Evolutionary conservation across 176 grass and related monocot genomes (phyloP).

Genomic region (barley (Hordeum vulgare)): MorexV3_pseudomolecules_assembly NC_058520.1:300781326-300781825

Average conservation of each 20-base stretch:
- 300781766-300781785: too few relatives aligned
- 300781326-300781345: neutral
- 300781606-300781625: constrained; percentile 18
- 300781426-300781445: constrained; percentile 23
- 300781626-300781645: neutral
- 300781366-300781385: too few relatives aligned
- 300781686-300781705: neutral
- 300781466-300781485: constrained; percentile 28
- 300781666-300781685: neutral
- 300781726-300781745: too few relatives aligned
- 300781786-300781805: too few relatives aligned
- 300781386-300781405: neutral
- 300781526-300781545: constrained; percentile 18
- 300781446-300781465: constrained; percentile 31
- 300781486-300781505: neutral
- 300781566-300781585: neutral
- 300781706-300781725: neutral
- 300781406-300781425: constrained; percentile 14
- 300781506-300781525: constrained; percentile 24
- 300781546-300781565: neutral
- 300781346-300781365: too few relatives aligned
- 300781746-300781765: too few relatives aligned
- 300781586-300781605: neutral
- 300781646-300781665: constrained; percentile 11
- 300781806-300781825: too few relatives aligned